Base-by-base conservation (phyloP, 2,329 filamentous ascomycete species). In the Zasmidium citrigriseum region DNA sequence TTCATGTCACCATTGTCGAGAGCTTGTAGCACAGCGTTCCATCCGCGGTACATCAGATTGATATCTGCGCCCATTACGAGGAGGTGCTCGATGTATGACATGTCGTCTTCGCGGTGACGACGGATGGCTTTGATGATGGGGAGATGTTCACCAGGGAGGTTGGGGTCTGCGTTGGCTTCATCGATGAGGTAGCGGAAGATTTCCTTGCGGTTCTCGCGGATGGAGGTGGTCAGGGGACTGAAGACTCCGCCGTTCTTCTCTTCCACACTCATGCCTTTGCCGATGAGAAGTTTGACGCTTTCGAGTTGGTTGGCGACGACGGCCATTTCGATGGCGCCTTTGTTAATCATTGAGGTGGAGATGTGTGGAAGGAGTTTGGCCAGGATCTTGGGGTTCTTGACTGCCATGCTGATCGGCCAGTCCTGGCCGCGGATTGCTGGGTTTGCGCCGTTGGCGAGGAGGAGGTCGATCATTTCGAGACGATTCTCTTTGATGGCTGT, bases 231-330 rank as follows among this genome's bases (percentile, higher is more conserved):
- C 3, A 89, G 79, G 0, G 86, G 85, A 0, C 85, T 88, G 76
- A 90, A 90, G 50, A 89, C 87, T 54, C 88, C 88, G 20, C 86
- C 87, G 68, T 88, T 89, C 74, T 86, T 87, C 74, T 89, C 88
- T 70, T 89, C 87, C 55, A 89, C 85, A 44, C 81, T 86, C 18
- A 89, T 83, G 14, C 87, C 87, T 0, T 86, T 85, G 16, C 77
- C 78, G 16, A 89, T 77, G 29, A 89, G 80, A 47, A 89, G 74
- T 73, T 88, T 88, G 72, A 90, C 80, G 34, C 83, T 87, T 59
- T 88, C 85, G 14, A 89, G 78, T 71, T 89, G 81, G 70, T 88
- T 82, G 18, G 87, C 87, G 1, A 83, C 80, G 7, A 89, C 87
- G 1, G 87, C 86, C 78, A 85, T 83, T 67, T 89, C 87, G 70